These are phyloP conservation scores for Cyberlindnera bimundalis DNA, from an alignment of 805 yeast species.

Conservation along the genomic window DNA sequence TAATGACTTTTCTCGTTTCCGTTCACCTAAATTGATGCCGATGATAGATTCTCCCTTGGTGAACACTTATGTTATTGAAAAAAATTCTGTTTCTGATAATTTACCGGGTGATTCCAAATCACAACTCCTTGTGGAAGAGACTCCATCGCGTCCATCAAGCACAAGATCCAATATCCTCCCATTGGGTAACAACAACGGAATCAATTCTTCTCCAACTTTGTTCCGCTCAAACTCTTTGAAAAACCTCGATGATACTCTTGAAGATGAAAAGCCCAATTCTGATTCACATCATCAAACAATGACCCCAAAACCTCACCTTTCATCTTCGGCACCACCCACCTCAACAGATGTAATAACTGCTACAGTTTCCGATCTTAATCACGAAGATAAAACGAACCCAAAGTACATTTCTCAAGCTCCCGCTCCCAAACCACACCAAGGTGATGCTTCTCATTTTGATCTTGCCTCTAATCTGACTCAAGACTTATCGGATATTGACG, in stretches of 20 bases:
- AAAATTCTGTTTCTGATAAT: not conserved
- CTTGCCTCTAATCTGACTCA: conserved; percentile 25
- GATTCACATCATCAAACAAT: too few species aligned
- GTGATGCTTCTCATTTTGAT: conserved; percentile 5
- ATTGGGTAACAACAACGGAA: not conserved
- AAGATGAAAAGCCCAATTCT: not conserved
- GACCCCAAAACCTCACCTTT: too few species aligned
- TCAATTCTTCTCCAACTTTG: conserved; percentile 1
- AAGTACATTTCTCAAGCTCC: not conserved
- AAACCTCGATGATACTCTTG: not conserved
- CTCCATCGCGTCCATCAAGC: conserved; percentile 8
- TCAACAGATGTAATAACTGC: too few species aligned
- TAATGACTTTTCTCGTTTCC: conserved; percentile 4
- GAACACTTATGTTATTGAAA: not conserved
- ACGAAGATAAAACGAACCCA: too few species aligned
- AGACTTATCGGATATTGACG: conserved; percentile 29
- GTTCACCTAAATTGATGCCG: conserved; percentile 4
- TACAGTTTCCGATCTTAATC: too few species aligned
- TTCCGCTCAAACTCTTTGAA: not conserved
- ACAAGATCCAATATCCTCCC: not conserved
- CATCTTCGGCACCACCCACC: too few species aligned
- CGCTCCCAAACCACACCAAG: not conserved
- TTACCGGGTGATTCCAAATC: conserved; percentile 2
- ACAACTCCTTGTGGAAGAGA: conserved; percentile 7
- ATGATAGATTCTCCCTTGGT: conserved; percentile 2